Evolutionary conservation across 768 basidiomycete genomes (phyloP).

Genomic region (Leccinum obscurum): DNA sequence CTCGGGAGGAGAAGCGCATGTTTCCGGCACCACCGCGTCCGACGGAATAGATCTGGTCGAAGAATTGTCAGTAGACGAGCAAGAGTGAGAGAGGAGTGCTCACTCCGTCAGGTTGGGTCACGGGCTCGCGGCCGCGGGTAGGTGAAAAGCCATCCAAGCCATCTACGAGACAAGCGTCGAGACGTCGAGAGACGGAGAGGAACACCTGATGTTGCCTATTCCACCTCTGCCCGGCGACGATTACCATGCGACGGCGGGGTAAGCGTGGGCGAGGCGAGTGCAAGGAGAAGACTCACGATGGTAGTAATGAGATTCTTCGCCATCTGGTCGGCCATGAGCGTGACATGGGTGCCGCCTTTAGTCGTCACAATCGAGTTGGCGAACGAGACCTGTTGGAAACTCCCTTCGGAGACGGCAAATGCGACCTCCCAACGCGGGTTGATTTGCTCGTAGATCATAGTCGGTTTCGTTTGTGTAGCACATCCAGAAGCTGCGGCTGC

Average conservation of each 20-base stretch:
- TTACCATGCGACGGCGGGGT: slow-evolving; percentile 29
- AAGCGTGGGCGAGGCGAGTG: slow-evolving; percentile 7
- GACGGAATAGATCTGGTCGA: slow-evolving; percentile 42
- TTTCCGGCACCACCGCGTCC: slow-evolving; percentile 87
- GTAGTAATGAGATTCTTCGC: slow-evolving; percentile 69
- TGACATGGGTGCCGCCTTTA: slow-evolving; percentile 96
- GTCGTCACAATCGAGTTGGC: slow-evolving; percentile 96
- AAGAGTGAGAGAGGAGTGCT: slow-evolving; percentile 3
- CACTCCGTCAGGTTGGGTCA: slow-evolving; percentile 39
- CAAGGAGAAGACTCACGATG: slow-evolving; percentile 44
- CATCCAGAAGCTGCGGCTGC: slow-evolving; percentile 68
- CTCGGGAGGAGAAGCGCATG: slow-evolving; percentile 75
- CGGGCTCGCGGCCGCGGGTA: slow-evolving; percentile 39
- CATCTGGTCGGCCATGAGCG: slow-evolving; percentile 81
- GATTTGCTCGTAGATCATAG: slow-evolving; percentile 74
- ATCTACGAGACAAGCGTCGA: slow-evolving; percentile 39
- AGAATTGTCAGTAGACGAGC: neutral
- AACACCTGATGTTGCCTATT: slow-evolving; percentile 61
- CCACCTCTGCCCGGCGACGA: slow-evolving; percentile 67
- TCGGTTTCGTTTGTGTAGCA: slow-evolving; percentile 74
- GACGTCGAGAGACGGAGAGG: slow-evolving; percentile 29
- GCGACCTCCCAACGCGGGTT: slow-evolving; percentile 91
- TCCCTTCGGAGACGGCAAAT: slow-evolving; percentile 90
- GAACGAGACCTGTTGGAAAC: slow-evolving; percentile 93
- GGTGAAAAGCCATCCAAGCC: slow-evolving; percentile 53